Evolutionary conservation across 2,329 filamentous ascomycete species (phyloP), one percentile per base, ranked within the genome.

Genomic region (Botrytis galanthina): DNA sequence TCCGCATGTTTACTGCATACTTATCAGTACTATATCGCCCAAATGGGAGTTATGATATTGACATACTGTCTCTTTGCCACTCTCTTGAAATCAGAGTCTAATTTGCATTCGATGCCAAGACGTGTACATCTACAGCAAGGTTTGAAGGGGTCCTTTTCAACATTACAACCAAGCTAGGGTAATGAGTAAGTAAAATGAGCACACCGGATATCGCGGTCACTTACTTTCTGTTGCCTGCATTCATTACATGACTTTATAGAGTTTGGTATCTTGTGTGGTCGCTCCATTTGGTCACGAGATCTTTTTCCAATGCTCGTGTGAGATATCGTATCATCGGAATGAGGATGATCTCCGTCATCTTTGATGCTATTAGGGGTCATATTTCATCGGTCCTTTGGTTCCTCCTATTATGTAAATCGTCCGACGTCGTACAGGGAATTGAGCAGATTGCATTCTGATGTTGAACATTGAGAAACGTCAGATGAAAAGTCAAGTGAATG

Each of bases 221-320:
- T 51, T n/a, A 91, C 90, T 85, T 92, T 92, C 79, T 92, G 90
- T 81, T 92, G 90, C 68, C 90, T 85, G 80, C 90, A 92, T 79
- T 92, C 89, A 70, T 73, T 73, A 26, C 71, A 73, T 5, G 71
- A 73, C 46, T 73, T 73, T 22, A 73, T 73, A 5, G 71, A 70
- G 62, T 67, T 57, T 46, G 71, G 66, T 14, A 73, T 62, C 44
- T 69, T 72, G n/a, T 42, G 29, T 37, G 63, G 39, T 60, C 54
- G 66, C 29, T 72, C 71, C 37, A 60, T 46, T 46, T 72, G 62
- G 44, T 68, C 71, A 72, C 62, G 62, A 42, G 71, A 72, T 39
- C 71, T 60, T 39, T 72, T 72, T 59, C 71, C 68, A 20, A 46
- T 44, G 32, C 54, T 67, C 16, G 29, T 59, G 26, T 54, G 54